These are phyloP conservation scores for Chlamydomonas asymmetrica DNA, from an alignment of 139 green algal species.

Conservation along the genomic window DNA sequence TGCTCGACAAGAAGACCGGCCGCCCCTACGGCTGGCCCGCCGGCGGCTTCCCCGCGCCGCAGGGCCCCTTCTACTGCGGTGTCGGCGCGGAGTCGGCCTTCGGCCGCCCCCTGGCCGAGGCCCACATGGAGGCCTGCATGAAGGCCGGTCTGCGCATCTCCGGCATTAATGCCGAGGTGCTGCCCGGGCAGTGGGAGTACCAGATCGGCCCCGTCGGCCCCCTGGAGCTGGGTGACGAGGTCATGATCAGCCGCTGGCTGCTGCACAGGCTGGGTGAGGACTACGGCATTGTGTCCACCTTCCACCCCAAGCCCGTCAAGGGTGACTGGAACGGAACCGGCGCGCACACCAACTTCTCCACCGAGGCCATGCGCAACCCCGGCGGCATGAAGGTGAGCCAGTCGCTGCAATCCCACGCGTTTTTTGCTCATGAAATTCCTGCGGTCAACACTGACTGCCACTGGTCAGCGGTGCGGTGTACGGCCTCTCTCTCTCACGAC, in stretches of 20 bases:
- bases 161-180: conserved; percentile 90
- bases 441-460: too few species aligned
- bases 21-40: conserved; percentile 79
- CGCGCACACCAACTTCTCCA: conserved; percentile 93
- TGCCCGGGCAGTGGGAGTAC: conserved; percentile 95
- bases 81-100: conserved; percentile 80
- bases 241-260: conserved; percentile 80
- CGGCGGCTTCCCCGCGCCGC: conserved; percentile 83
- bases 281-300: conserved; percentile 75
- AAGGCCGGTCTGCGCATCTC: conserved; percentile 78
- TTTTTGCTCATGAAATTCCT: too few species aligned
- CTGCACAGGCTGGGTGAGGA: conserved; percentile 81
- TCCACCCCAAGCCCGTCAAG: conserved; percentile 88
- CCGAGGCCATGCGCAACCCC: conserved; percentile 75
- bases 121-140: conserved; percentile 87
- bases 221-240: conserved; percentile 80
- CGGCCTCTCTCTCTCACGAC: neutral
- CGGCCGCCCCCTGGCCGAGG: conserved; percentile 82
- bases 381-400: conserved; percentile 80
- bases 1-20: conserved; percentile 64
- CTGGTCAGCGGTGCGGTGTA: too few species aligned
- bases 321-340: conserved; percentile 91
- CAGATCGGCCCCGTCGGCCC: conserved; percentile 85
- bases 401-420: too few species aligned
- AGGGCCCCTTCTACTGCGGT: conserved; percentile 92